Conservation (phyloP, 1,284 basidiomycete species). For the Boletus mariae region DNA sequence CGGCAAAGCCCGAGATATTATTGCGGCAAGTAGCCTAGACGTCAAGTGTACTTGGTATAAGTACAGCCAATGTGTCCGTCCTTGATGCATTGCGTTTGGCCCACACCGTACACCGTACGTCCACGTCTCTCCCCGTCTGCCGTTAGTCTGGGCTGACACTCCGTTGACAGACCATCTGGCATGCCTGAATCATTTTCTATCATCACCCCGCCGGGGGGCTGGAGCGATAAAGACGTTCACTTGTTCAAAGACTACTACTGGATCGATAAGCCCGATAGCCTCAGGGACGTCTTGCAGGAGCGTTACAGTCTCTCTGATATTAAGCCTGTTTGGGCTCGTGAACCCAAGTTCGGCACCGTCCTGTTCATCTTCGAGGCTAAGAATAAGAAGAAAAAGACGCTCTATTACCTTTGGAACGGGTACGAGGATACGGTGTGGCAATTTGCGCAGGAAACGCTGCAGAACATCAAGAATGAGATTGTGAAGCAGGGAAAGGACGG, state of each 20-base stretch:
- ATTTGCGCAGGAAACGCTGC: too few relatives aligned
- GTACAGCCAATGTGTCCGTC: background rate
- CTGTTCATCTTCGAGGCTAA: background rate
- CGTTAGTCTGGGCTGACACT: background rate
- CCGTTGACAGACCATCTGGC: background rate
- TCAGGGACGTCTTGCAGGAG: conserved; percentile 1
- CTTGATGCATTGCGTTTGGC: background rate
- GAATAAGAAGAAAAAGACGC: background rate
- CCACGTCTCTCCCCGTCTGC: background rate
- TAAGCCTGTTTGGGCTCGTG: conserved; percentile 1
- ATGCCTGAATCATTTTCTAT: background rate
- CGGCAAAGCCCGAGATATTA: too few relatives aligned
- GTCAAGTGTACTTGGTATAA: background rate
- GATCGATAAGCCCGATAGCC: background rate
- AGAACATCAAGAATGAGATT: too few relatives aligned
- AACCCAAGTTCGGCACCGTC: background rate
- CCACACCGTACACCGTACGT: background rate
- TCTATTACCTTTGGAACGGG: conserved; percentile 5
- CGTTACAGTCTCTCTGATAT: background rate
- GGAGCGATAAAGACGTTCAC: background rate
- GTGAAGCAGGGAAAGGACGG: too few relatives aligned
- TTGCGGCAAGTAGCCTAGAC: too few relatives aligned
- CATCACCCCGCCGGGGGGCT: background rate
- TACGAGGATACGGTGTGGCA: background rate
- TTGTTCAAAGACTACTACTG: conserved; percentile 3